Percentiles rank a stretch among this genome's conserved stretches.
These are phyloP conservation scores for Sugiyamaella xylanicola DNA, from an alignment of 1,139 yeast species.

Conservation along the genomic window DNA sequence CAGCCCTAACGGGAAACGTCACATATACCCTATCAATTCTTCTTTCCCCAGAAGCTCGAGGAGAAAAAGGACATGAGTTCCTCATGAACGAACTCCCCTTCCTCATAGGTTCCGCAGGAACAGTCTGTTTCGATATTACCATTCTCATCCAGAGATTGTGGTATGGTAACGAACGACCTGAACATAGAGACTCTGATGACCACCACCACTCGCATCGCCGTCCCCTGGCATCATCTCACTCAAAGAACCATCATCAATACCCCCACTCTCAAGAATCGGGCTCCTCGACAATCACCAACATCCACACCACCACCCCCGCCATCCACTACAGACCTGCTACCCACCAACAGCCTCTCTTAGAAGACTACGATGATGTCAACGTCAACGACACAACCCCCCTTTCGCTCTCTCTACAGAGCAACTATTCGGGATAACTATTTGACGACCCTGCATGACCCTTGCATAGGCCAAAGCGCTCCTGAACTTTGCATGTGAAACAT, in stretches of 20 bases:
- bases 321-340: conserved; percentile 12
- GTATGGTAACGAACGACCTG: conserved; percentile 37
- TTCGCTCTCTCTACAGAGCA: conserved; percentile 27
- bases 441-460: not conserved
- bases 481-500: too few relatives aligned
- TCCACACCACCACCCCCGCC: conserved; percentile 1
- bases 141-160: conserved; percentile 66
- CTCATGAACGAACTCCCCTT: conserved; percentile 75
- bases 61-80: conserved; percentile 50
- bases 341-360: conserved; percentile 10
- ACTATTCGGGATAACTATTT: conserved; percentile 18
- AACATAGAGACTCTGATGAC: not conserved
- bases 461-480: not conserved
- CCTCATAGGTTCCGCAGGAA: conserved; percentile 83
- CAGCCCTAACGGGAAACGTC: conserved; percentile 80
- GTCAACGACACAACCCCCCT: conserved; percentile 27
- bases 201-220: not conserved
- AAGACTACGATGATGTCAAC: conserved; percentile 11
- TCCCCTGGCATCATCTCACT: not conserved
- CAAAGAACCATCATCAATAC: not conserved
- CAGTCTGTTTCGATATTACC: conserved; percentile 71
- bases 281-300: not conserved
- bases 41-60: conserved; percentile 45
- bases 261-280: conserved; percentile 2
- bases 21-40: conserved; percentile 77